Conservation (phyloP, 352 stramenopile genomes). For the Phytopythium vexans region DNA sequence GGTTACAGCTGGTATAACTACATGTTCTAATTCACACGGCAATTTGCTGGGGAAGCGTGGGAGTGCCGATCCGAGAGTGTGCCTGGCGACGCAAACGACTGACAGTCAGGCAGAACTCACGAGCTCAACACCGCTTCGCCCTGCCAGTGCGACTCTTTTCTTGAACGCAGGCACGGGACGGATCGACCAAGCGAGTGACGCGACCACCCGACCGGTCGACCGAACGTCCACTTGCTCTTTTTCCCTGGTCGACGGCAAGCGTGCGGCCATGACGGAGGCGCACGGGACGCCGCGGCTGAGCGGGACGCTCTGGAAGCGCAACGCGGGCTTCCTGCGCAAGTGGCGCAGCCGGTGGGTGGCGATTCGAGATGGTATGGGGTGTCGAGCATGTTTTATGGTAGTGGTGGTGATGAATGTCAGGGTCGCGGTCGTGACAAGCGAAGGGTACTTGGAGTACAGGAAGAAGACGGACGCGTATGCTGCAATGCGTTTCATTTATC, state of each 20-base stretch:
- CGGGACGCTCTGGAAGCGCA: constrained; percentile 64
- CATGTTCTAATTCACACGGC: too few species aligned
- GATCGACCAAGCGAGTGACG: neutral
- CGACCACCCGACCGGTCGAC: neutral
- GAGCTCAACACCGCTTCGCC: too few species aligned
- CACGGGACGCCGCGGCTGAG: constrained; percentile 21
- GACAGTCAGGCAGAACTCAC: too few species aligned
- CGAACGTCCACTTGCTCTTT: neutral
- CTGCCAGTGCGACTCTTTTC: too few species aligned
- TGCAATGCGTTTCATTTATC: neutral
- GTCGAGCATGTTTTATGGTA: neutral
- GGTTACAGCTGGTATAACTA: too few species aligned
- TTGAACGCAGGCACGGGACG: too few species aligned
- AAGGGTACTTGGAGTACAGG: constrained; percentile 69
- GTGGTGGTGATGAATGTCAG: constrained; percentile 13
- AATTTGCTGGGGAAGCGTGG: too few species aligned
- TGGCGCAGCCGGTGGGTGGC: constrained; percentile 49
- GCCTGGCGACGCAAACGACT: too few species aligned
- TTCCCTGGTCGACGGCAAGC: neutral
- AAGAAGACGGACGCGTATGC: constrained; percentile 51
- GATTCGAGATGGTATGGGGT: neutral
- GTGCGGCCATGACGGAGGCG: neutral
- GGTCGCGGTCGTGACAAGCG: constrained; percentile 43
- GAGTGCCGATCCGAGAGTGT: too few species aligned
- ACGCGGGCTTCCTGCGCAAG: constrained; percentile 57